Percentiles rank a stretch among this genome's conserved stretches.
Conservation (phyloP, 2,329 filamentous ascomycete genomes). For the Apiospora saccharicola region DNA sequence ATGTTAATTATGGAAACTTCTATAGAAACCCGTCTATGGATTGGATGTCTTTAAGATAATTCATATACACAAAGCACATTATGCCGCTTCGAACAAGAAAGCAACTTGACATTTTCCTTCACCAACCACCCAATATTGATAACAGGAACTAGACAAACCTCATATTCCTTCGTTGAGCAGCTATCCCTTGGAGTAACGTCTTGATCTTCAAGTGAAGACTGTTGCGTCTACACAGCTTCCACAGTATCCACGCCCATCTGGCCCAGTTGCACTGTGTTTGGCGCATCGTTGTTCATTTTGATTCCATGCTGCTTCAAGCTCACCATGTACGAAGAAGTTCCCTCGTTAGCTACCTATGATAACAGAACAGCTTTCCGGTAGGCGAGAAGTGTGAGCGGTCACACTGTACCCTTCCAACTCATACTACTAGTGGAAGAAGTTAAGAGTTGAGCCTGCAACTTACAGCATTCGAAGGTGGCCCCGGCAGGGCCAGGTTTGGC, state of each 20-base stretch:
- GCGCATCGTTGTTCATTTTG: background rate
- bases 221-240: background rate
- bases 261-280: background rate
- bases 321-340: background rate
- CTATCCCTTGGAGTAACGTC: background rate
- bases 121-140: background rate
- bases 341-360: background rate
- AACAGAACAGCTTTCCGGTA: background rate
- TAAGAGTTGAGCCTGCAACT: too few relatives aligned
- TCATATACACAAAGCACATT: too few relatives aligned
- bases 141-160: background rate
- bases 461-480: background rate
- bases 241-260: background rate
- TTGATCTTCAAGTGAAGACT: background rate
- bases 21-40: too few relatives aligned
- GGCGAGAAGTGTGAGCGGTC: background rate
- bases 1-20: too few relatives aligned
- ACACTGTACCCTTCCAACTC: too few relatives aligned
- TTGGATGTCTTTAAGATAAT: too few relatives aligned
- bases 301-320: background rate
- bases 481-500: background rate
- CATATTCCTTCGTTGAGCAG: background rate
- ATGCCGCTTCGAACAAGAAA: too few relatives aligned
- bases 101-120: background rate
- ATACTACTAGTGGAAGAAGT: too few relatives aligned